A percentile compares a stretch with the other conserved stretches of the same genome.
phyloP scores from a whole-genome alignment of 805 yeast genomes.

The Candida dendrica region DNA sequence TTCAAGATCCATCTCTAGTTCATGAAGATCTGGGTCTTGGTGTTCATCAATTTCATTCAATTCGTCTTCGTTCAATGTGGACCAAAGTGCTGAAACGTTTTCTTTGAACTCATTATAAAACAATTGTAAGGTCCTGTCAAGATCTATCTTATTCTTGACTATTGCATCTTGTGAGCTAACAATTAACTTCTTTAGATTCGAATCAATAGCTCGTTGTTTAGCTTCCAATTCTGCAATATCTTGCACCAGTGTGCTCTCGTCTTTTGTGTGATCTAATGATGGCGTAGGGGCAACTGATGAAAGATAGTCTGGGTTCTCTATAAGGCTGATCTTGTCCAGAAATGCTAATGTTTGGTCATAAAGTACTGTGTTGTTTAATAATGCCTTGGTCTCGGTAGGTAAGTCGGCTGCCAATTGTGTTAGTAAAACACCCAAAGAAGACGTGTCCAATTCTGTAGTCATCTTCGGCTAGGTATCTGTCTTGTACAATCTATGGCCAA shows the following conservation, averaged over 20 bases:
- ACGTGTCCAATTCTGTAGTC: not conserved
- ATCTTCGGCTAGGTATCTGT: no score
- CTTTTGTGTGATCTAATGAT: constrained; percentile 18
- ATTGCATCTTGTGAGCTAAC: constrained; percentile 25
- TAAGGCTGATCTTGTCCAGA: constrained; percentile 35
- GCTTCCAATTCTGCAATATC: constrained; percentile 71
- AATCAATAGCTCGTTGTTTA: constrained; percentile 40
- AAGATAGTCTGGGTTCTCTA: constrained; percentile 38
- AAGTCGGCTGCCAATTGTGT: constrained; percentile 26
- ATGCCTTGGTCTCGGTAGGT: constrained; percentile 14
- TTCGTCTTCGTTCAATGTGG: constrained; percentile 22
- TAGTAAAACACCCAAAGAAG: constrained; percentile 24
- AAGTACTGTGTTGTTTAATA: constrained; percentile 26
- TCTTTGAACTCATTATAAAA: constrained; percentile 26
- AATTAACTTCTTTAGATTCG: constrained; percentile 33
- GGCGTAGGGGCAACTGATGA: constrained; percentile 35
- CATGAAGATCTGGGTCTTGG: constrained; percentile 13
- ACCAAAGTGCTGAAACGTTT: constrained; percentile 23
- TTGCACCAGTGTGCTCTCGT: constrained; percentile 41
- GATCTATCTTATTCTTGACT: constrained; percentile 39
- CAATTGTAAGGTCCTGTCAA: constrained; percentile 18
- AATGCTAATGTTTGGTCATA: constrained; percentile 27
- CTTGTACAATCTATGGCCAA: no score
- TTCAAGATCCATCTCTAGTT: constrained; percentile 17
- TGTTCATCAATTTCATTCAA: constrained; percentile 24